Evolutionary conservation across 257 asterid species (phyloP), one percentile per base, ranked within the genome.

Genomic region (Nicotiana knightiana): DNA sequence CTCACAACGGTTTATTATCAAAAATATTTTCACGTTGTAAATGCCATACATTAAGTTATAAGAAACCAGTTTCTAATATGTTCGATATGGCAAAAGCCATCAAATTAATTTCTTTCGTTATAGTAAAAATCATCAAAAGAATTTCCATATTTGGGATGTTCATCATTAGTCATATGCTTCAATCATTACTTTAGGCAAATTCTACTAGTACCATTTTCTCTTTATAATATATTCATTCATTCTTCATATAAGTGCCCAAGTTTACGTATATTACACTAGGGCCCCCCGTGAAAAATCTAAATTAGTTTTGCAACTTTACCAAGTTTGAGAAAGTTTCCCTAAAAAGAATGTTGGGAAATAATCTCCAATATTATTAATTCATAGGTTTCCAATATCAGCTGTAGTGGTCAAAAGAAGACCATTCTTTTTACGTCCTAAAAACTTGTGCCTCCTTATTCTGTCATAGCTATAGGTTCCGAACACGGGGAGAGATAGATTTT

Each of bases 81-180:
- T 43, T n/a, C 5, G 8, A 6, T n/a, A 0, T 59, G 65, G 5
- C 9, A 58, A n/a, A n/a, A n/a, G 13, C 4, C 28, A 39, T 39
- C 76, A 67, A 67, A 67, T 35, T 32, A 67, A 67, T 68, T 68
- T n/a, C 76, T 35, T 35, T 35, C 6, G 35, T 67, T 9, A 67
- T 67, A 10, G 35, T 9, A 46, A 71, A 71, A 71, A 46, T 71
- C 39, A 24, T 71, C 21, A 71, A 71, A 48, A 51, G 62, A 73
- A 73, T 73, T 73, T 73, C 62, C 79, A 13, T 48, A 73, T 73
- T 73, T 48, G 79, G 63, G 17, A 48, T 15, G 17, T 13, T 48
- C 79, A 75, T 75, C 79, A 26, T 51, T 75, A 51, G 79, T 37
- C 63, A 75, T 75, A 75, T 75, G 79, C 79, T 75, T 51, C 26